Evolutionary conservation across 2,329 filamentous ascomycete genomes (phyloP).

Genomic region (Aspergillus arachidicola): DNA sequence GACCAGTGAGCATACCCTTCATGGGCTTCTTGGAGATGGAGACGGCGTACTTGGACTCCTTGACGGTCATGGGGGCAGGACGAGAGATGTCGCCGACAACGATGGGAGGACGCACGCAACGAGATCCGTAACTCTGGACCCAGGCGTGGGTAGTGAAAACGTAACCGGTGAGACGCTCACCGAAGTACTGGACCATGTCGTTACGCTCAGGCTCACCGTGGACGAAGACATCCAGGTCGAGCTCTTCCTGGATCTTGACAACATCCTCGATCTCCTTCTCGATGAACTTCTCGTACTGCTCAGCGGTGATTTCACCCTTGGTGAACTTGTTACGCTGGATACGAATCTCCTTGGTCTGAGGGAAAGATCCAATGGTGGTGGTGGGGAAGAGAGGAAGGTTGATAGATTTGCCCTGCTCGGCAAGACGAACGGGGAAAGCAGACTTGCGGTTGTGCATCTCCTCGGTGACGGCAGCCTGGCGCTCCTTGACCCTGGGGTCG

Average conservation of each 20-base stretch:
- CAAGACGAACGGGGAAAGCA: constrained; percentile 80
- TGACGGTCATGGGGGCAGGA: constrained; percentile 96
- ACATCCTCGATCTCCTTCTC: constrained; percentile 97
- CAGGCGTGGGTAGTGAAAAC: constrained; percentile 98
- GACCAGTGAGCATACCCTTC: constrained; percentile 99
- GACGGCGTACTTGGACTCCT: constrained; percentile 99
- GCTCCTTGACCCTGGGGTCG: constrained; percentile 95
- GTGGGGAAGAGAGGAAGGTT: constrained; percentile 97
- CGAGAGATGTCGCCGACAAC: constrained; percentile 98
- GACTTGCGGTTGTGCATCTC: constrained; percentile 93
- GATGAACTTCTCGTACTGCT: constrained; percentile 98
- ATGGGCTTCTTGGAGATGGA: constrained; percentile 97
- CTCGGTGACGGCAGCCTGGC: constrained; percentile 82
- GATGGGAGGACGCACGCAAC: constrained; percentile 97
- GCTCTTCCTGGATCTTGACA: constrained; percentile 96
- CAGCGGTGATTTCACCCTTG: constrained; percentile 92
- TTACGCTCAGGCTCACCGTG: constrained; percentile 99
- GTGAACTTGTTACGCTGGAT: constrained; percentile 96
- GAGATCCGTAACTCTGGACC: constrained; percentile 98
- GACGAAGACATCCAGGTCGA: constrained; percentile 93
- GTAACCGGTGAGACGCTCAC: constrained; percentile 94
- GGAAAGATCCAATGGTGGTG: constrained; percentile 99
- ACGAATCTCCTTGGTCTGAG: constrained; percentile 98
- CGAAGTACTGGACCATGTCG: constrained; percentile 99
- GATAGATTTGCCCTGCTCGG: constrained; percentile 87